Percentiles rank a stretch among this genome's conserved stretches.
phyloP scores from a whole-genome alignment of 768 basidiomycete species.

The Calvatia gigantea region DNA sequence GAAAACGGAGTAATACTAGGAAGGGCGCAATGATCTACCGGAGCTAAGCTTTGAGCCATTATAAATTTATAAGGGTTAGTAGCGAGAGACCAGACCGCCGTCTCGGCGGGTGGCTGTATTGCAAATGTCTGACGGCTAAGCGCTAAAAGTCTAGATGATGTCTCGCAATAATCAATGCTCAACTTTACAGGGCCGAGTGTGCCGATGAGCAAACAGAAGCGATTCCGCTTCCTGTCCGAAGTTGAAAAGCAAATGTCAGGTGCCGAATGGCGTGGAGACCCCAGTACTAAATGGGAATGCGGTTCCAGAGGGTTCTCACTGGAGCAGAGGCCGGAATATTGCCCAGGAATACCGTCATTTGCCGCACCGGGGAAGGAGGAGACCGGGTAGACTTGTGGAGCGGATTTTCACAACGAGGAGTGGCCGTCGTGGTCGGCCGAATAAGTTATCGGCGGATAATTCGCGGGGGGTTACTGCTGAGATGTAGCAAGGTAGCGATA shows the following conservation, averaged over 20 bases:
- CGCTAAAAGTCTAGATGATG: too few relatives aligned
- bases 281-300: background rate
- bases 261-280: slow-evolving; percentile 2
- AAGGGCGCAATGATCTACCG: background rate
- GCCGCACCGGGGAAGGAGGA: too few relatives aligned
- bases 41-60: background rate
- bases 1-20: background rate
- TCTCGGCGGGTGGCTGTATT: too few relatives aligned
- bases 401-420: background rate
- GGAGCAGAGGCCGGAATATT: background rate
- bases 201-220: background rate
- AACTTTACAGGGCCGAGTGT: slow-evolving; percentile 5
- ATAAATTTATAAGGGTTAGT: background rate
- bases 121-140: too few relatives aligned
- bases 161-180: background rate
- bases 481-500: background rate
- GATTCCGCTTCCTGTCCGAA: slow-evolving; percentile 3
- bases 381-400: background rate
- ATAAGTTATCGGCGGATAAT: slow-evolving; percentile 8
- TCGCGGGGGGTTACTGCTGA: background rate
- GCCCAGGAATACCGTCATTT: too few relatives aligned
- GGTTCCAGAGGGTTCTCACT: background rate
- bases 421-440: background rate
- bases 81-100: background rate
- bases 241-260: slow-evolving; percentile 4